Evolutionary conservation across 1,284 basidiomycete genomes (phyloP), one percentile per base, ranked within the genome.

Genomic region (Kalmanozyma brasiliensis): DNA sequence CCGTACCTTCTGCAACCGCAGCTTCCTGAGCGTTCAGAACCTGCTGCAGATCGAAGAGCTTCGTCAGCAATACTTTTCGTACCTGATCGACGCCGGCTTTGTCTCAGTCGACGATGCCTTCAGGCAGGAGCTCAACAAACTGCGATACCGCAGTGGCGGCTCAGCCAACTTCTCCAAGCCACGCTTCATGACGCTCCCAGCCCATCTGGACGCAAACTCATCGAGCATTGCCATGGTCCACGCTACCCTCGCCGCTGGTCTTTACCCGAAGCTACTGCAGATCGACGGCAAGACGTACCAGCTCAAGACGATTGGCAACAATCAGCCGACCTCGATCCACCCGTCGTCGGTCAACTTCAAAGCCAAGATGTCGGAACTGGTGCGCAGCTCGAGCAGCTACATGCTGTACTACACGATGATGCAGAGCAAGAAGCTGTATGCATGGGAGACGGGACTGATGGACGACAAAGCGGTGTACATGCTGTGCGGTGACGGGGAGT

Each of bases 21-120:
- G 91, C 82, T 96, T 89, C 80, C 85, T 98, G 33, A 95, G 93
- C 70, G 89, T 93, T 14, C 82, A 94, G 88, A 97, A 93, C 76
- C 84, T 99, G 55, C 89, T 93, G 82, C 93, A 97, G 82, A 96
- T 98, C 44, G 96, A 98, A 81, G 96, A 98, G 79, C 86, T 98
- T 26, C 89, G 95, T 7, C 93, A 96, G 78, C 95, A 98, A 82
- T 91, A 96, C 73, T 85, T 98, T 70, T 82, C 83, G 9, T 86
- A 86, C 68, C 84, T 98, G 32, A 87, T 96, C 17, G 95, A 98
- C 81, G 91, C 93, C 2, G 87, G 88, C 0, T 94, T 98, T 80
- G 89, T 98, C 48, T 85, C 85, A 38, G 90, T 89, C 10, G 89
- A 91, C 46, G 84, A 85, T 22, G 84, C 84, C 3, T 87, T 92